These are phyloP conservation scores for Neurospora sp. DNA, from an alignment of 495 filamentous ascomycete species.

Conservation along the genomic window DNA sequence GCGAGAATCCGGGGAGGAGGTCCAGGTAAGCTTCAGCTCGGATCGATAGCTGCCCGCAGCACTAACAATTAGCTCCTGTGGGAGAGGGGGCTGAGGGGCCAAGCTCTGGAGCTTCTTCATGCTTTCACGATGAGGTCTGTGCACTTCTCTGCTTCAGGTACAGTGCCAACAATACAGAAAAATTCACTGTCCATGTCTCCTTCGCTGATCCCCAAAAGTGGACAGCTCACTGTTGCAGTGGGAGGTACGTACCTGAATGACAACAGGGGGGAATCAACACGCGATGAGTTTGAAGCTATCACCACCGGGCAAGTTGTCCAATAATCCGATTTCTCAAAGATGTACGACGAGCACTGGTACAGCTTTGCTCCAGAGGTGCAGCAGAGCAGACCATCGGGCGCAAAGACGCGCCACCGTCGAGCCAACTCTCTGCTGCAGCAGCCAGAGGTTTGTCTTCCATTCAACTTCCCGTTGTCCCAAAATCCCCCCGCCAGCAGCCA, in stretches of 20 bases:
- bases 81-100: not conserved
- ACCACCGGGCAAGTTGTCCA: not conserved
- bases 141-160: not conserved
- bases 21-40: not conserved
- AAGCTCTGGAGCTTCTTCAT: not conserved
- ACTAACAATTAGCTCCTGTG: not conserved
- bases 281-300: not conserved
- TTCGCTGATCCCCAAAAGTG: not conserved
- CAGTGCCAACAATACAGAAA: not conserved
- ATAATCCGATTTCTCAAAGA: slow-evolving; percentile 18
- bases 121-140: not conserved
- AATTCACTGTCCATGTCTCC: not conserved
- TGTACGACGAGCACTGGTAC: slow-evolving; percentile 74
- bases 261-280: not conserved
- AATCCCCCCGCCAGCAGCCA: not conserved
- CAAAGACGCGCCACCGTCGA: slow-evolving; percentile 41
- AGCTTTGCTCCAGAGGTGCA: slow-evolving; percentile 44
- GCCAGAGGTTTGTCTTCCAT: slow-evolving; percentile 45
- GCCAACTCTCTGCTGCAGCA: slow-evolving; percentile 58
- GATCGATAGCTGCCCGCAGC: not conserved
- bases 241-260: not conserved
- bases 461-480: not conserved
- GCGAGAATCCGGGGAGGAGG: not conserved
- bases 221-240: not conserved
- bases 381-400: slow-evolving; percentile 25